phyloP scores from a whole-genome alignment of 805 yeast genomes.

The Hanseniaspora meyeri region DNA sequence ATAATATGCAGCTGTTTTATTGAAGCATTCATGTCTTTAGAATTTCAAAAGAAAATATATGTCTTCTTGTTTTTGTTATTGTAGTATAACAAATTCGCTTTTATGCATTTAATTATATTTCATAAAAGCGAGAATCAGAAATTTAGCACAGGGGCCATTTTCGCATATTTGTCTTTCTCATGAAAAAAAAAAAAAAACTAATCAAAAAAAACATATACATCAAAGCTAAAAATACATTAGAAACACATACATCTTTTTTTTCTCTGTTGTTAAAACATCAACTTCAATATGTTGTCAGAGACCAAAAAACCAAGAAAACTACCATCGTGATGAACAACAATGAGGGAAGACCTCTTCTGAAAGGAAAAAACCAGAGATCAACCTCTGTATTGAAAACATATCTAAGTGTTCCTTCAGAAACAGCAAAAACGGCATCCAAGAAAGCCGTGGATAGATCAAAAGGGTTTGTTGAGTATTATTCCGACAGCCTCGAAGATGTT shows the following conservation, averaged over 20 bases:
- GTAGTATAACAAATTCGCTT: neutral
- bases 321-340: neutral
- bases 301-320: neutral
- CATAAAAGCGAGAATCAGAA: neutral
- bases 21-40: neutral
- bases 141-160: too few relatives aligned
- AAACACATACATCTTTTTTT: too few relatives aligned
- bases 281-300: too few relatives aligned
- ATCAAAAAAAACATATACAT: too few relatives aligned
- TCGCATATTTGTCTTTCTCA: too few relatives aligned
- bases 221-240: too few relatives aligned
- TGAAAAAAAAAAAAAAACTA: too few relatives aligned
- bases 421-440: neutral
- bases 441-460: neutral
- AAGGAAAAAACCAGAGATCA: neutral
- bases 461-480: neutral
- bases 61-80: too few relatives aligned
- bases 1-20: neutral
- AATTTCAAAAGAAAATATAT: neutral
- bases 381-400: constrained; percentile 1
- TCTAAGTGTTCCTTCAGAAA: constrained; percentile 6
- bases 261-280: too few relatives aligned
- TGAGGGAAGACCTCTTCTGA: neutral
- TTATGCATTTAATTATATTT: too few relatives aligned
- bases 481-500: neutral